phyloP scores from a whole-genome alignment of 2,329 filamentous ascomycete genomes.

The Aspergillus ustus region DNA sequence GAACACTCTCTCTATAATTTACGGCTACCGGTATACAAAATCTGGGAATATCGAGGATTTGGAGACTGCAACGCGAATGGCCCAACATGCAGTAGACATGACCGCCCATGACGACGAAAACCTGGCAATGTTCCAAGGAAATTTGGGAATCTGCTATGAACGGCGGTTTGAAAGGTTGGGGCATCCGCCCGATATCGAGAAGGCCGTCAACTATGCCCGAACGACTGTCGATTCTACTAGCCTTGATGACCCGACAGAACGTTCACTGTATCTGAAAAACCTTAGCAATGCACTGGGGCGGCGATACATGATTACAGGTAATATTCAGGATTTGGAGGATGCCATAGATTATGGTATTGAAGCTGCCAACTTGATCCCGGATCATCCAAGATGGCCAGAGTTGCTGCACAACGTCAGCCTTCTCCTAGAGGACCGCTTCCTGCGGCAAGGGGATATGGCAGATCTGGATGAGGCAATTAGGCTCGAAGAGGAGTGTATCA shows the following conservation, averaged over 20 bases:
- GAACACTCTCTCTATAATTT: neutral
- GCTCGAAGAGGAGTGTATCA: too few relatives aligned
- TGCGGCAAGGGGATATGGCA: too few relatives aligned
- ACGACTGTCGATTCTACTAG: neutral
- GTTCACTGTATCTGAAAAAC: neutral
- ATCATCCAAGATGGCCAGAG: too few relatives aligned
- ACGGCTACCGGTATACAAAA: neutral
- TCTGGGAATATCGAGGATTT: constrained; percentile 4
- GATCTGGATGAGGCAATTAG: too few relatives aligned
- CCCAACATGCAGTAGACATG: neutral
- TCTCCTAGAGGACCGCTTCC: too few relatives aligned
- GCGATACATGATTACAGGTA: neutral
- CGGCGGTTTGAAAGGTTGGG: neutral
- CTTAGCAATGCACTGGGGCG: neutral
- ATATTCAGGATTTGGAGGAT: too few relatives aligned
- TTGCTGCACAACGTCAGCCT: too few relatives aligned
- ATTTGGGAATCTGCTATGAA: neutral
- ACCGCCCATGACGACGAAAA: neutral
- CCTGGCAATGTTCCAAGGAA: neutral
- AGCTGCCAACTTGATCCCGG: too few relatives aligned
- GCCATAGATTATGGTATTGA: too few relatives aligned
- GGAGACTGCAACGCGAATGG: constrained; percentile 4
- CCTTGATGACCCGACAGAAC: neutral
- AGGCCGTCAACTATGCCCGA: neutral
- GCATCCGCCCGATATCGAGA: neutral